Evolutionary conservation across 169 alveolate species (phyloP).

Genomic region (Cryptosporidium baileyi): DNA sequence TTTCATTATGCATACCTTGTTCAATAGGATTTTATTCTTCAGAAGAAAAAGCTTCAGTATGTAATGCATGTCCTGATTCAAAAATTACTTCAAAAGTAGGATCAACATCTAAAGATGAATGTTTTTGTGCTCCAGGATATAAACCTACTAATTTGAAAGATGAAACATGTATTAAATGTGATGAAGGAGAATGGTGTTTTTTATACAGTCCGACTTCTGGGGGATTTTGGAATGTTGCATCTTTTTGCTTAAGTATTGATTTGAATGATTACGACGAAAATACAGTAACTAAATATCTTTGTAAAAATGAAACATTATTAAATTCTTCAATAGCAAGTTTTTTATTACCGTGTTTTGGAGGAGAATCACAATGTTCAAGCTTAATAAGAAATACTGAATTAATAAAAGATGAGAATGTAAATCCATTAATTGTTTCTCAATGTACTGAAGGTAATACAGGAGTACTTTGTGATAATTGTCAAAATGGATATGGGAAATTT

Average conservation of each 20-base stretch:
- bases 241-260: slow-evolving; percentile 42
- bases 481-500: slow-evolving; percentile 40
- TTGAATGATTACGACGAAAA: background rate
- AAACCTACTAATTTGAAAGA: slow-evolving; percentile 9
- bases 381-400: slow-evolving; percentile 1
- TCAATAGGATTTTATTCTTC: slow-evolving; percentile 33
- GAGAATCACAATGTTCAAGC: slow-evolving; percentile 43
- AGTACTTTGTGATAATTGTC: slow-evolving; percentile 46
- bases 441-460: slow-evolving; percentile 64
- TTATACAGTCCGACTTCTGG: background rate
- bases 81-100: slow-evolving; percentile 1
- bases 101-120: background rate
- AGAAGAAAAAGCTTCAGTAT: background rate
- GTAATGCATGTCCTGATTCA: slow-evolving; percentile 18
- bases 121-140: slow-evolving; percentile 57
- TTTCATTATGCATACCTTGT: slow-evolving; percentile 13
- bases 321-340: background rate
- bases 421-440: background rate
- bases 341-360: slow-evolving; percentile 39
- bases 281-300: slow-evolving; percentile 13
- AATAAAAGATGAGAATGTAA: background rate
- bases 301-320: slow-evolving; percentile 3
- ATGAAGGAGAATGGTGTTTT: slow-evolving; percentile 45
- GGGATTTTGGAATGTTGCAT: slow-evolving; percentile 69
- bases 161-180: slow-evolving; percentile 29